Evolutionary conservation across 305 asterid genomes (phyloP).

Genomic region (Solanum chacoense): DNA sequence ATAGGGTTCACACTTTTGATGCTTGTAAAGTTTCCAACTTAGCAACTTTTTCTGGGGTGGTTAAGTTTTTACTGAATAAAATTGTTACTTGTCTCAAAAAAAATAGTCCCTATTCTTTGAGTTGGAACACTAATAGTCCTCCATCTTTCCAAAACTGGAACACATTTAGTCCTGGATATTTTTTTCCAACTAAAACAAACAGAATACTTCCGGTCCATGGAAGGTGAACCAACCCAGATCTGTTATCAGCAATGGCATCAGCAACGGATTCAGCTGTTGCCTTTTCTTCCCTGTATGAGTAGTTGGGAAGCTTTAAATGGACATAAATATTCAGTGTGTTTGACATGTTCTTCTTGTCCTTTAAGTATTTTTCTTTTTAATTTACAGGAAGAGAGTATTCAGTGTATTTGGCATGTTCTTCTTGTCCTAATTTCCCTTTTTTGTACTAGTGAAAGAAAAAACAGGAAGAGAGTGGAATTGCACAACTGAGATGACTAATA

Average conservation of each 20-base stretch:
- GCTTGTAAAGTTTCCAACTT: neutral
- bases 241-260: slow-evolving; percentile 68
- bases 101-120: neutral
- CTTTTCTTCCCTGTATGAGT: slow-evolving; percentile 69
- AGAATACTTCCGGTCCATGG: slow-evolving; percentile 18
- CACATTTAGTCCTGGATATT: neutral
- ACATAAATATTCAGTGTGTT: neutral
- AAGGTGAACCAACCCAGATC: slow-evolving; percentile 86
- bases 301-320: neutral
- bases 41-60: neutral
- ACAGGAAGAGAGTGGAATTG: neutral
- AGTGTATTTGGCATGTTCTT: neutral
- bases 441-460: neutral
- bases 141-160: neutral
- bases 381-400: neutral
- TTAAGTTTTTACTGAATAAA: neutral
- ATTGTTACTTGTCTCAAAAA: neutral
- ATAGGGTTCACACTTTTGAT: neutral
- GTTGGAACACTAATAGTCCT: neutral
- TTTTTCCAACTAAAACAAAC: neutral
- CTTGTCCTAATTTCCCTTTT: neutral
- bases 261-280: slow-evolving; percentile 83
- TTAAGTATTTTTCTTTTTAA: neutral
- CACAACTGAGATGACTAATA: neutral
- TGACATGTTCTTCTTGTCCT: neutral